Percentiles rank a stretch among this genome's conserved stretches.
Evolutionary conservation across 306 rosid genomes (phyloP).

Genomic region (Quercus bicolor): DNA sequence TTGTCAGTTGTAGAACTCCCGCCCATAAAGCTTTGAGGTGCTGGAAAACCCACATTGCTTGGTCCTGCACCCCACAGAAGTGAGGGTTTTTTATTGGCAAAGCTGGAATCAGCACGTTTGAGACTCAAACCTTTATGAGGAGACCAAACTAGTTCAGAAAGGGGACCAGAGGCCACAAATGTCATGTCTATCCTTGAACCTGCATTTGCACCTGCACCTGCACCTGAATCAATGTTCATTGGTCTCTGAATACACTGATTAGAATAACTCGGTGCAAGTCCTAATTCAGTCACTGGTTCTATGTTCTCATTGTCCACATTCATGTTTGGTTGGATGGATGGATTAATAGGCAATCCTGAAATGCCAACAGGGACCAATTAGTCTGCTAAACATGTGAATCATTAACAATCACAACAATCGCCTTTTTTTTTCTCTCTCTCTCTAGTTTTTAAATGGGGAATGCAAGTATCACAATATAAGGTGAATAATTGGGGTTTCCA

Average conservation of each 20-base stretch:
- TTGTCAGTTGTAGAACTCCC: constrained; percentile 31
- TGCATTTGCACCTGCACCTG: constrained; percentile 89
- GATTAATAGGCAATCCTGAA: constrained; percentile 41
- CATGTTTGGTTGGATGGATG: constrained; percentile 44
- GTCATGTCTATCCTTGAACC: constrained; percentile 45
- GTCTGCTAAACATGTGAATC: constrained; percentile 5
- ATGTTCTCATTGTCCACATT: constrained; percentile 38
- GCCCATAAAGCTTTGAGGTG: constrained; percentile 29
- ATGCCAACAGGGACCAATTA: constrained; percentile 26
- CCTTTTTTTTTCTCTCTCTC: neutral
- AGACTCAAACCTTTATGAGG: constrained; percentile 65
- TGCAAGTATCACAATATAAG: neutral
- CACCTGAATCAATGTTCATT: constrained; percentile 54
- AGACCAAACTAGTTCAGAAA: constrained; percentile 95
- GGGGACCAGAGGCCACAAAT: constrained; percentile 48
- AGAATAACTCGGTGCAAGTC: constrained; percentile 41
- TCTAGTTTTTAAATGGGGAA: neutral
- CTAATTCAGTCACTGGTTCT: constrained; percentile 55
- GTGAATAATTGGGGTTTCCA: constrained; percentile 1
- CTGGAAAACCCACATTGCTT: constrained; percentile 52
- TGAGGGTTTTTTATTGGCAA: constrained; percentile 32
- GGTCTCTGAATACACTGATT: constrained; percentile 29
- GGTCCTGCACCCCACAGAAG: constrained; percentile 45
- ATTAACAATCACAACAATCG: neutral
- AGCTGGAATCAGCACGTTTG: constrained; percentile 54